phyloP scores from a whole-genome alignment of 2,329 filamentous ascomycete genomes.

The Fusarium acutatum region DNA sequence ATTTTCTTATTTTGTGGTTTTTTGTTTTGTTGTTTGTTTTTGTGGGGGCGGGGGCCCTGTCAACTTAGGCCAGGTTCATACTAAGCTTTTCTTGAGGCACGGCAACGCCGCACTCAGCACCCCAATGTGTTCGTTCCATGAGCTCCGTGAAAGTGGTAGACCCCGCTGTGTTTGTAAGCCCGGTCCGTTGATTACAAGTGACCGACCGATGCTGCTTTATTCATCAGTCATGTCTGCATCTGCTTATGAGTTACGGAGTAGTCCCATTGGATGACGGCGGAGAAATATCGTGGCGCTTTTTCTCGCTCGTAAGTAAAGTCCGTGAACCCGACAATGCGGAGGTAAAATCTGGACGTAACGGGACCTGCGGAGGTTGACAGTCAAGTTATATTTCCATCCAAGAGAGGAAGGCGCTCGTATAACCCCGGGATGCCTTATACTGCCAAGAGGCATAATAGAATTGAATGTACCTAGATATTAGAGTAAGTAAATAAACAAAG shows the following conservation, averaged over 20 bases:
- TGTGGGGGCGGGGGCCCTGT: no score
- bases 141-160: constrained; percentile 1
- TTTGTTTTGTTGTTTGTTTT: no score
- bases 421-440: background rate
- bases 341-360: constrained; percentile 18
- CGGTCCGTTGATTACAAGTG: constrained; percentile 2
- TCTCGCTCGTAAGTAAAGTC: constrained; percentile 36
- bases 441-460: background rate
- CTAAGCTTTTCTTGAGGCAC: background rate
- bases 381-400: constrained; percentile 3
- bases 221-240: background rate
- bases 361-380: constrained; percentile 15
- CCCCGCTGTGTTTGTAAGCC: constrained; percentile 22
- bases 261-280: background rate
- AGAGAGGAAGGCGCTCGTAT: constrained; percentile 25
- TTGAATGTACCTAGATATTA: background rate
- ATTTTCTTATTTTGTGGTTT: no score
- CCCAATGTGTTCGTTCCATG: constrained; percentile 1
- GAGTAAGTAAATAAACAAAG: background rate
- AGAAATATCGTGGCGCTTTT: constrained; percentile 19
- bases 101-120: constrained; percentile 20
- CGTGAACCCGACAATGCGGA: constrained; percentile 38
- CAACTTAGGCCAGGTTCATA: background rate
- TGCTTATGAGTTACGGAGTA: background rate
- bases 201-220: background rate